Percentiles rank a stretch among this genome's conserved stretches.
phyloP scores from a whole-genome alignment of 2,329 filamentous ascomycete genomes.

The Xylaria hypoxylon region DNA sequence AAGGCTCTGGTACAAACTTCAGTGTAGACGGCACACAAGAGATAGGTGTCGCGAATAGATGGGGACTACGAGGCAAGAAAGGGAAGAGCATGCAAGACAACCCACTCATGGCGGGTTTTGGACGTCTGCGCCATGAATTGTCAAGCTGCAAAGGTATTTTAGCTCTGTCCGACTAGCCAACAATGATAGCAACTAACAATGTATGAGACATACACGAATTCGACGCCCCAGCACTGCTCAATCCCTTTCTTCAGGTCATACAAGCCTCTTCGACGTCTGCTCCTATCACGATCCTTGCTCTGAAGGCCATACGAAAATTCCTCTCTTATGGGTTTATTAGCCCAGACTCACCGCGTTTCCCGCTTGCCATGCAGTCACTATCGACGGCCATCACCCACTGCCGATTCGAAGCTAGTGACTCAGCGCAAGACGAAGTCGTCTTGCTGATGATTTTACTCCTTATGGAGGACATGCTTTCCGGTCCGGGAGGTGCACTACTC shows the following conservation, averaged over 20 bases:
- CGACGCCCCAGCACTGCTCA: conserved; percentile 87
- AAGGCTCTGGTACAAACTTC: conserved; percentile 52
- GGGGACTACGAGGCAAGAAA: conserved; percentile 94
- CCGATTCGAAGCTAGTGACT: conserved; percentile 96
- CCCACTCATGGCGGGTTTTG: conserved; percentile 94
- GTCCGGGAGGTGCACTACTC: conserved; percentile 90
- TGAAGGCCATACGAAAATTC: conserved; percentile 96
- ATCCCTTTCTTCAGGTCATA: conserved; percentile 96
- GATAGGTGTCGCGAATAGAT: conserved; percentile 78
- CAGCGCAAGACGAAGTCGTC: conserved; percentile 94
- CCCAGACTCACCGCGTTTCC: conserved; percentile 84
- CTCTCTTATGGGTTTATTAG: conserved; percentile 93
- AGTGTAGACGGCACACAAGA: conserved; percentile 62
- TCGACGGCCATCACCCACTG: conserved; percentile 97
- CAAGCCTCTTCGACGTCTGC: conserved; percentile 96
- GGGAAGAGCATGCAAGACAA: conserved; percentile 98
- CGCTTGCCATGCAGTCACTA: conserved; percentile 92
- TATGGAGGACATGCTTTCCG: conserved; percentile 98
- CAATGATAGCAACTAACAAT: conserved; percentile 44
- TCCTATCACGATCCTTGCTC: conserved; percentile 92
- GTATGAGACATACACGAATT: conserved; percentile 82
- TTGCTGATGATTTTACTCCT: conserved; percentile 92
- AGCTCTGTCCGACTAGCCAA: neutral
- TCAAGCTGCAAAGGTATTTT: conserved; percentile 82
- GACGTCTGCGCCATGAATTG: conserved; percentile 86